These are phyloP conservation scores for Trametes cinnabarina DNA, from an alignment of 768 basidiomycete species.

Conservation along the genomic window DNA sequence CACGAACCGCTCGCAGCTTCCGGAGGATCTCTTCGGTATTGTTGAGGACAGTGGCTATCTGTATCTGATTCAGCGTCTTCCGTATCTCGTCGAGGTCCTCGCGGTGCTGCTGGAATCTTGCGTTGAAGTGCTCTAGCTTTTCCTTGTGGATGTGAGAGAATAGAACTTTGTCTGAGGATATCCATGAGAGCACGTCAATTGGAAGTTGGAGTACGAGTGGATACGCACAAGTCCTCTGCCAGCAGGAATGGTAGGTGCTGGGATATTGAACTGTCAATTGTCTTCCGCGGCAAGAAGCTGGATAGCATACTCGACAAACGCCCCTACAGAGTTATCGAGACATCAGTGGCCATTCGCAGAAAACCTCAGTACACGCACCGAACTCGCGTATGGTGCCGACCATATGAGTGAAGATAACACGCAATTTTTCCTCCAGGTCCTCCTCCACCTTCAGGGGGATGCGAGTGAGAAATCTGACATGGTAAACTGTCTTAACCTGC, in stretches of 20 bases:
- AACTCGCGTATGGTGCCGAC: background rate
- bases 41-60: background rate
- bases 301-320: background rate
- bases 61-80: background rate
- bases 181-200: too few species aligned
- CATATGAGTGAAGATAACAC: background rate
- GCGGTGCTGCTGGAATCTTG: background rate
- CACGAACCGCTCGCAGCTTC: background rate
- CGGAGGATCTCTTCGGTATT: background rate
- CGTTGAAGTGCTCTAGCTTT: background rate
- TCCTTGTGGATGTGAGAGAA: background rate
- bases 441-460: background rate
- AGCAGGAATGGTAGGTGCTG: conserved; percentile 2
- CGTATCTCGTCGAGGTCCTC: background rate
- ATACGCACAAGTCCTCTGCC: conserved; percentile 7
- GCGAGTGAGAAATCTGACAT: background rate
- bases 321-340: background rate
- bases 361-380: background rate
- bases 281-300: too few species aligned
- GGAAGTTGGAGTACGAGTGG: too few species aligned
- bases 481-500: conserved; percentile 3
- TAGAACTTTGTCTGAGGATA: conserved; percentile 2
- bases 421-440: background rate
- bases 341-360: background rate
- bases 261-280: background rate